A percentile compares a stretch with the other conserved stretches of the same genome.
Evolutionary conservation across 2,329 filamentous ascomycete species (phyloP).

Genomic region (Trichoderma hamatum): DNA sequence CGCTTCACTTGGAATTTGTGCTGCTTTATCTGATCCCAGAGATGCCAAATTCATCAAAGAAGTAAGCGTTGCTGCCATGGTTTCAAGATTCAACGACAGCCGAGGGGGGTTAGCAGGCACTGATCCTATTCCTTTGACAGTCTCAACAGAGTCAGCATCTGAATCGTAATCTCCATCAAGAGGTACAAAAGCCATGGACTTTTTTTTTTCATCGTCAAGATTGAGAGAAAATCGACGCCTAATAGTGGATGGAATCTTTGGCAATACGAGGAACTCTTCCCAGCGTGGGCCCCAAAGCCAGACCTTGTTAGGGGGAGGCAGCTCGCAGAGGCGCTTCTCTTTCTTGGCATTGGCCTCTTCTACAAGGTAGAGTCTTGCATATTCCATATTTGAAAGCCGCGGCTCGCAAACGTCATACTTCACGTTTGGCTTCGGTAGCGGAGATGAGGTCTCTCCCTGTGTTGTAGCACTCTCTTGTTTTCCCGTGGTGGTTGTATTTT

Average conservation of each 20-base stretch:
- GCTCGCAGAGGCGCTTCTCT: constrained; percentile 35
- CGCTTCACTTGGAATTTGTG: background rate
- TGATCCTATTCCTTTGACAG: constrained; percentile 25
- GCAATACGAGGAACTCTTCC: constrained; percentile 45
- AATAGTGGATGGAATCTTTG: constrained; percentile 38
- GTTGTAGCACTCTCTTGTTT: background rate
- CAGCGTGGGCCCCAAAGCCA: constrained; percentile 43
- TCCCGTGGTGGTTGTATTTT: background rate
- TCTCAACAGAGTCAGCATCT: constrained; percentile 33
- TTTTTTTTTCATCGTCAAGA: background rate
- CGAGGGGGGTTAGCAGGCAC: constrained; percentile 33
- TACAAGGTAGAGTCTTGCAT: constrained; percentile 42
- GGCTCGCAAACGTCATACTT: constrained; percentile 33
- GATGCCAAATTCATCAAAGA: constrained; percentile 33
- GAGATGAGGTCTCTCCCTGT: constrained; percentile 3
- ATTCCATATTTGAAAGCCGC: constrained; percentile 47
- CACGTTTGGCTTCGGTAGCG: background rate
- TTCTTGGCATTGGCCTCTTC: constrained; percentile 38
- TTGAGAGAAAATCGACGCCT: constrained; percentile 24
- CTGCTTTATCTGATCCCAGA: constrained; percentile 7
- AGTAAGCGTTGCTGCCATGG: constrained; percentile 33
- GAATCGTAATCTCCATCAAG: constrained; percentile 20
- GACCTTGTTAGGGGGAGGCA: constrained; percentile 37
- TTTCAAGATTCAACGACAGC: constrained; percentile 40
- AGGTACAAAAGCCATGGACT: background rate